Conservation (phyloP, 1,284 basidiomycete genomes). For the Testicularia cyperi region DNA sequence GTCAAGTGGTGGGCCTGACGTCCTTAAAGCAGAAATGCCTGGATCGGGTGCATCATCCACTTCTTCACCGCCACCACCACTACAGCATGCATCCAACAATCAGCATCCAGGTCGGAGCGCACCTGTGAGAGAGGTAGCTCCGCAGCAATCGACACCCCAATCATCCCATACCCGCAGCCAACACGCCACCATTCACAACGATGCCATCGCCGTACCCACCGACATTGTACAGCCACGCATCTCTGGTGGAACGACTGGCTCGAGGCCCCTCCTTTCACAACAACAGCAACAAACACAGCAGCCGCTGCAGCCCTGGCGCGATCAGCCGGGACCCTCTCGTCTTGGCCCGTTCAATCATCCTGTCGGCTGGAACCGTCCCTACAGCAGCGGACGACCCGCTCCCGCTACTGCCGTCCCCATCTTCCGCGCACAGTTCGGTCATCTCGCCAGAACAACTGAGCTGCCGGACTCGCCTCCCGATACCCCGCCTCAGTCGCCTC, state of each 20-base stretch:
- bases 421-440: slow-evolving; percentile 6
- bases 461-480: slow-evolving; percentile 43
- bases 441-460: slow-evolving; percentile 1
- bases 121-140: slow-evolving; percentile 54
- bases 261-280: too few relatives aligned
- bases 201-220: too few relatives aligned
- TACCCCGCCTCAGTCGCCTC: slow-evolving; percentile 40
- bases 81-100: slow-evolving; percentile 6
- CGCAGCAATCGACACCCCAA: slow-evolving; percentile 21
- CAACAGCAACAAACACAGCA: too few relatives aligned
- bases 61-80: too few relatives aligned
- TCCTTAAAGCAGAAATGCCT: slow-evolving; percentile 51
- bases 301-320: background rate
- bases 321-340: too few relatives aligned
- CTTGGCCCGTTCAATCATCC: too few relatives aligned
- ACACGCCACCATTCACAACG: too few relatives aligned
- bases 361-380: slow-evolving; percentile 17
- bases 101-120: slow-evolving; percentile 46
- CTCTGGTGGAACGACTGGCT: too few relatives aligned
- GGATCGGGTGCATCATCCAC: too few relatives aligned
- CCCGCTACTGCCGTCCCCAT: slow-evolving; percentile 36
- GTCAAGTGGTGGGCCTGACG: slow-evolving; percentile 52
- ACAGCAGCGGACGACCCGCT: slow-evolving; percentile 37
- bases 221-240: too few relatives aligned
- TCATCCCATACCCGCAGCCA: too few relatives aligned